Conservation (phyloP, 176 grass and related monocot genomes). For the Oryza rufipogon region DNA sequence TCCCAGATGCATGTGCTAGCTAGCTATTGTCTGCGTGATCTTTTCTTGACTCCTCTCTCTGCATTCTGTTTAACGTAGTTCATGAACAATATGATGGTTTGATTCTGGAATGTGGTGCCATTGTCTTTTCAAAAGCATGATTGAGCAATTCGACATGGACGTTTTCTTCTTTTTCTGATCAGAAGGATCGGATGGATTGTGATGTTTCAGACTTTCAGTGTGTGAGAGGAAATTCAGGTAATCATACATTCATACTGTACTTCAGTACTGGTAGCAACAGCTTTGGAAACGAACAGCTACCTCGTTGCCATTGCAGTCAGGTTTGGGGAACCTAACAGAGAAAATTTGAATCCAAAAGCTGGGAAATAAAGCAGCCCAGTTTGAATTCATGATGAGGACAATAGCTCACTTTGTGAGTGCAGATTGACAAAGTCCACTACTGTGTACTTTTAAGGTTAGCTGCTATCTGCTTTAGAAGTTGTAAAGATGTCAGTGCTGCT, state of each 20-base stretch:
- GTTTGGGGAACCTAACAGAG: slow-evolving; percentile 30
- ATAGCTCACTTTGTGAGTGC: background rate
- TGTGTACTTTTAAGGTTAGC: slow-evolving; percentile 21
- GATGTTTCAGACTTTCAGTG: background rate
- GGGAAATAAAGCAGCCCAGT: background rate
- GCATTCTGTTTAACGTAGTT: background rate
- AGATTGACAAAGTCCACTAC: background rate
- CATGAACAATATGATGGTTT: background rate
- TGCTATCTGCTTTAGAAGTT: background rate
- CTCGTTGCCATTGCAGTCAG: slow-evolving; percentile 10
- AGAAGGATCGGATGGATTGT: background rate
- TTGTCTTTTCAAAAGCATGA: background rate
- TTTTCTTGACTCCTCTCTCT: background rate
- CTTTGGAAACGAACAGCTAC: background rate
- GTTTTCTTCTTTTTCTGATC: background rate
- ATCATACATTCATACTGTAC: background rate
- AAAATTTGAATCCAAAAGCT: slow-evolving; percentile 32
- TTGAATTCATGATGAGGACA: slow-evolving; percentile 8
- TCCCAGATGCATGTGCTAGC: background rate
- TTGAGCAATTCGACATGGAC: background rate
- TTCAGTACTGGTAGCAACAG: background rate
- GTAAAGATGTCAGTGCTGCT: background rate
- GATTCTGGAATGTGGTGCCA: slow-evolving; percentile 8
- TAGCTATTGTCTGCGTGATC: background rate
- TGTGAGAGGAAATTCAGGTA: background rate